A percentile compares a stretch with the other conserved stretches of the same genome.
Evolutionary conservation across 2,329 filamentous ascomycete genomes (phyloP).

Genomic region (Mycogone perniciosa): DNA sequence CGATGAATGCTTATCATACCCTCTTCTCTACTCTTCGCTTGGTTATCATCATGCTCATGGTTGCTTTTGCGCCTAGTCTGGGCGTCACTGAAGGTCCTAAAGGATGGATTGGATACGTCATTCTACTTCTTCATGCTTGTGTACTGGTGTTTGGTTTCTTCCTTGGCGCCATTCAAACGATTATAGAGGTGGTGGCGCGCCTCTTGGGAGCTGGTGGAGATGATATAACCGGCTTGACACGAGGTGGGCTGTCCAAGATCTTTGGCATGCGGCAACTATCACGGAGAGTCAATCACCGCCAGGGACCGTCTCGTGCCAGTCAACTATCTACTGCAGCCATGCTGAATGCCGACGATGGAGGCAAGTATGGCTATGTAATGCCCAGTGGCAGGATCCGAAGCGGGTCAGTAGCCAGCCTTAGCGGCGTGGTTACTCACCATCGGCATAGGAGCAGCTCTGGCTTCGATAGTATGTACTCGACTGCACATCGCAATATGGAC

Average conservation of each 20-base stretch:
- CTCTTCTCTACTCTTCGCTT: conserved; percentile 76
- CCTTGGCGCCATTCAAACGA: conserved; percentile 81
- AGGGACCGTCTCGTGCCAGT: conserved; percentile 65
- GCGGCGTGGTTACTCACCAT: conserved; percentile 38
- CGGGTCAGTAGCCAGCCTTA: conserved; percentile 54
- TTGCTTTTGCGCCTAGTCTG: conserved; percentile 78
- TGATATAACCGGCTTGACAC: conserved; percentile 58
- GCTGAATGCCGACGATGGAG: conserved; percentile 61
- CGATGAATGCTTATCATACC: conserved; percentile 94
- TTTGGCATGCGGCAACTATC: conserved; percentile 89
- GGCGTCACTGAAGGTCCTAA: conserved; percentile 72
- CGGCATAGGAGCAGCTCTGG: conserved; percentile 49
- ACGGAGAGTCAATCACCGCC: conserved; percentile 59
- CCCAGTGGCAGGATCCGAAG: conserved; percentile 51
- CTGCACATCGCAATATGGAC: conserved; percentile 42
- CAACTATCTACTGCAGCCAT: conserved; percentile 79
- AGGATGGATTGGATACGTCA: conserved; percentile 92
- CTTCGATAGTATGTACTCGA: conserved; percentile 43
- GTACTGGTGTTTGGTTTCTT: conserved; percentile 90
- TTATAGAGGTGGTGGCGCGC: conserved; percentile 81
- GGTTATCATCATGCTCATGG: conserved; percentile 66
- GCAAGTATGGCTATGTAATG: conserved; percentile 54
- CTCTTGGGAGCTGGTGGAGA: conserved; percentile 78
- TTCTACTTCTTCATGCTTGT: conserved; percentile 76
- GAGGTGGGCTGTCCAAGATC: conserved; percentile 81